A percentile compares a stretch with the other conserved stretches of the same genome.
Conservation (phyloP, 2,329 filamentous ascomycete species). For the Fusarium subtropicale region DNA sequence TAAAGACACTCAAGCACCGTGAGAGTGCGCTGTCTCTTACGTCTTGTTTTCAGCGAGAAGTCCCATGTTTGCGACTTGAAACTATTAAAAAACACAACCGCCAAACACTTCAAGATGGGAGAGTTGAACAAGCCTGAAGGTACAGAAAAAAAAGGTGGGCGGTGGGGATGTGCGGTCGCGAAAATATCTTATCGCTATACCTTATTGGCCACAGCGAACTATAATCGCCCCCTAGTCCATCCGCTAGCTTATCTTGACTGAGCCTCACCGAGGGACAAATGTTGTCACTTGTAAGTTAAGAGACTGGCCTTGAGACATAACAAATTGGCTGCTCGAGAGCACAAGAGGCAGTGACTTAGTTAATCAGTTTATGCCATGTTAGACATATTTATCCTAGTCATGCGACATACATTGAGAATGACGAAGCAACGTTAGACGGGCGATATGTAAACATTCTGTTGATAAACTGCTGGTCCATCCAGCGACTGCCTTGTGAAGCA, state of each 20-base stretch:
- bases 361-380: background rate
- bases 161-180: conserved; percentile 42
- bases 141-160: conserved; percentile 49
- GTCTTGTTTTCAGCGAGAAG: conserved; percentile 53
- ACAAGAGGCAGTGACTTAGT: background rate
- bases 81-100: conserved; percentile 17
- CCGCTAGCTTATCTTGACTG: conserved; percentile 33
- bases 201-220: conserved; percentile 43
- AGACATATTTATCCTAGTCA: background rate
- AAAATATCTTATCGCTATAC: conserved; percentile 47
- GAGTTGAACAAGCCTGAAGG: conserved; percentile 20
- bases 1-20: background rate
- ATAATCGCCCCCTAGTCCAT: background rate
- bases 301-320: background rate
- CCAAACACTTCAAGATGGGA: conserved; percentile 18
- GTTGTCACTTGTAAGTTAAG: background rate
- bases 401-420: background rate
- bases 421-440: background rate
- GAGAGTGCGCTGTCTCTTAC: conserved; percentile 38
- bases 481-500: conserved; percentile 6
- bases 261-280: conserved; percentile 11
- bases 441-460: conserved; percentile 4
- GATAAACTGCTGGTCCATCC: conserved; percentile 6
- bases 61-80: conserved; percentile 49
- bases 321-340: background rate